phyloP scores from a whole-genome alignment of 1,284 basidiomycete species.

The Boletellus dicymbophilus region DNA sequence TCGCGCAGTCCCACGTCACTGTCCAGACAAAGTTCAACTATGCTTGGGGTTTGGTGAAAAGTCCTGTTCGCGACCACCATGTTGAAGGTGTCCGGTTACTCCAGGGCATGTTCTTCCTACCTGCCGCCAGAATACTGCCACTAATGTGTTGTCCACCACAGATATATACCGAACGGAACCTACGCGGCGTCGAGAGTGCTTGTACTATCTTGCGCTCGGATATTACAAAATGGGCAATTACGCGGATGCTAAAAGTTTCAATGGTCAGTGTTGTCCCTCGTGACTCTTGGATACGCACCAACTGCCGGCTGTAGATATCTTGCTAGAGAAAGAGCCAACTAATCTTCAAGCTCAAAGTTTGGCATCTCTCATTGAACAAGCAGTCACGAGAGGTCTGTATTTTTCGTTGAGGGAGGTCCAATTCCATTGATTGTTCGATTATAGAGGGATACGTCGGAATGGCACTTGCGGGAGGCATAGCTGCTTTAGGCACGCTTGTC shows the following conservation, averaged over 20 bases:
- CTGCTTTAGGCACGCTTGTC: conserved; percentile 83
- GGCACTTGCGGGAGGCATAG: conserved; percentile 90
- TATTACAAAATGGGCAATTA: conserved; percentile 98
- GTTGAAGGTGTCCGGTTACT: conserved; percentile 90
- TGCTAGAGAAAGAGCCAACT: conserved; percentile 91
- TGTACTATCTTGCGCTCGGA: conserved; percentile 96
- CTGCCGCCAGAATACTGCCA: background rate
- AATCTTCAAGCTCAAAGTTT: conserved; percentile 95
- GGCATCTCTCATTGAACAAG: conserved; percentile 82
- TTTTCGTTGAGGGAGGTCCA: background rate
- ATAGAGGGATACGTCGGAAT: conserved; percentile 93
- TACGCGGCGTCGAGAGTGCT: conserved; percentile 87
- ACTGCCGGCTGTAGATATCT: conserved; percentile 56
- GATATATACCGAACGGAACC: conserved; percentile 95
- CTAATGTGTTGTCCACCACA: conserved; percentile 11
- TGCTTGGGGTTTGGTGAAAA: conserved; percentile 95
- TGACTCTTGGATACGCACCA: background rate
- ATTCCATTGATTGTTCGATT: conserved; percentile 6
- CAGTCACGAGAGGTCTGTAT: conserved; percentile 75
- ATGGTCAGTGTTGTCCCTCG: conserved; percentile 58
- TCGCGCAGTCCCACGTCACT: conserved; percentile 82
- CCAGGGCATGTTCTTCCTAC: conserved; percentile 62
- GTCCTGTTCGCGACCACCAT: conserved; percentile 79
- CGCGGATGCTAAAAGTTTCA: conserved; percentile 91
- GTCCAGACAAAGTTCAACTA: conserved; percentile 99